A percentile compares a stretch with the other conserved stretches of the same genome.
Conservation (phyloP, 169 alveolate species). For the Neospora caninum region DNA sequence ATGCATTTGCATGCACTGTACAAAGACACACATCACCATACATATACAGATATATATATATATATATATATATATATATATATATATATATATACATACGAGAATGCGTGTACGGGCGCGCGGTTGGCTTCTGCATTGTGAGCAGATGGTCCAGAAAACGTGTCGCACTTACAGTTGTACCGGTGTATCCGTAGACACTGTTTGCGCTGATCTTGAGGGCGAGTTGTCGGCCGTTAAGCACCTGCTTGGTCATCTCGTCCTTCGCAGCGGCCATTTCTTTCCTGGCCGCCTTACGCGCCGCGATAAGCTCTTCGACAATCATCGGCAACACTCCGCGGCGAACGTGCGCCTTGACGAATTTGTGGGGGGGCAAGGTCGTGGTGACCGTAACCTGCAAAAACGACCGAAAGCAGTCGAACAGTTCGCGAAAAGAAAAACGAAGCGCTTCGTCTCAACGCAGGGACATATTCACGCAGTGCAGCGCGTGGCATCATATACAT, state of each 20-base stretch:
- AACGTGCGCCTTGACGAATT: constrained; percentile 47
- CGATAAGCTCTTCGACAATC: constrained; percentile 96
- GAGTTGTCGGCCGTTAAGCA: constrained; percentile 98
- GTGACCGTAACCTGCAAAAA: constrained; percentile 52
- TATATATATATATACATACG: too few species aligned
- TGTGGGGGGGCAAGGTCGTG: constrained; percentile 51
- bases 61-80: background rate
- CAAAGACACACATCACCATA: background rate
- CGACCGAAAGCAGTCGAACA: too few species aligned
- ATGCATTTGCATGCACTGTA: background rate
- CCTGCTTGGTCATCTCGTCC: constrained; percentile 93
- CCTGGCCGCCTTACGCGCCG: constrained; percentile 70
- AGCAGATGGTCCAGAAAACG: background rate
- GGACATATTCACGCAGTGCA: too few species aligned
- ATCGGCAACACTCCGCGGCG: constrained; percentile 95
- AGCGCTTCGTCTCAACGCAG: too few species aligned
- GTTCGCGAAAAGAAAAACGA: too few species aligned
- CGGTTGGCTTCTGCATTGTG: too few species aligned
- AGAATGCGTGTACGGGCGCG: too few species aligned
- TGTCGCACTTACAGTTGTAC: constrained; percentile 87
- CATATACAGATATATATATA: background rate
- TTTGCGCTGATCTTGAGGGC: constrained; percentile 99
- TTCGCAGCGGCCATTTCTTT: constrained; percentile 93
- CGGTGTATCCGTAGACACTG: constrained; percentile 99
- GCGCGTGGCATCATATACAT: too few species aligned